Evolutionary conservation across 208 protist species (phyloP), one percentile per base, ranked within the genome.

Genomic region (Trypanosomatidae sp.): DNA sequence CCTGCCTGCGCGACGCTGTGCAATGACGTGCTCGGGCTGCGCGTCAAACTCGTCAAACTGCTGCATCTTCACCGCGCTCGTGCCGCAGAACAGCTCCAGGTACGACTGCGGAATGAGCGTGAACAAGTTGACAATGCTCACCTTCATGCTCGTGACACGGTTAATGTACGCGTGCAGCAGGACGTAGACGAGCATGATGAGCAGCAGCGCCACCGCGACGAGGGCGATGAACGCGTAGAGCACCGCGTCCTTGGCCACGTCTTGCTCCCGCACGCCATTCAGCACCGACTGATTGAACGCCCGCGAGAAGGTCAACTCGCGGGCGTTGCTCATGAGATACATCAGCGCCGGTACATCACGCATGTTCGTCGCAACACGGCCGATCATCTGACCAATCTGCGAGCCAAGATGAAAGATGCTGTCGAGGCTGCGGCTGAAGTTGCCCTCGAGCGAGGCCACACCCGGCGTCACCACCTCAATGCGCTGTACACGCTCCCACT

Each of bases 101-200:
- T 35, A 35, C 30, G 30, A 35, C n/a, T n/a, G 30, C 30, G 30
- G 30, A 35, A 35, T 35, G n/a, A 35, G 30, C 30, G 30, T 35
- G n/a, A 35, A 35, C 30, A 35, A 35, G 11, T 11, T 15, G n/a
- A 35, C n/a, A n/a, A 35, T 35, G n/a, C 11, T 15, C 30, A 35
- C 30, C n/a, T 35, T 35, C 11, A n/a, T 35, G 11, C 11, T 15
- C 30, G 11, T 15, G 11, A 35, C 30, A 35, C 30, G 11, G 30
- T 35, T 35, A 35, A 35, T 35, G 30, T 35, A 35, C 30, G n/a
- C 30, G 11, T 15, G 30, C 11, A 35, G 30, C 30, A 35, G n/a
- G 30, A 35, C 30, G n/a, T 35, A 35, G n/a, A 35, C n/a, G 30
- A 35, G 11, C 30, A 35, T 35, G 11, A 35, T 11, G 11, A 35